phyloP scores from a whole-genome alignment of 2,329 filamentous ascomycete genomes.

The Fusarium subtropicale region DNA sequence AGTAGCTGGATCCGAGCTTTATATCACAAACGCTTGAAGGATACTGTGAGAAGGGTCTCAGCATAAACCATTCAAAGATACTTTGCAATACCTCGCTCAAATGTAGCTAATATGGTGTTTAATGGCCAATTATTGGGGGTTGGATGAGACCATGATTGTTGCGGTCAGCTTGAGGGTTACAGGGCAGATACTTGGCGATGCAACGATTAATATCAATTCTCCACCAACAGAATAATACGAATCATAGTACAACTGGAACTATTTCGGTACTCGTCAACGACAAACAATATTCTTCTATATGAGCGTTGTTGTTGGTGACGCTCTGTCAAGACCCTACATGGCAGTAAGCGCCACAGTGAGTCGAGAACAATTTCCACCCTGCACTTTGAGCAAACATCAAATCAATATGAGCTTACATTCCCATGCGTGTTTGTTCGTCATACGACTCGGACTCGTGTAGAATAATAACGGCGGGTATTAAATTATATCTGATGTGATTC shows the following conservation, averaged over 20 bases:
- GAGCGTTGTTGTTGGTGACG: background rate
- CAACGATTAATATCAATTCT: background rate
- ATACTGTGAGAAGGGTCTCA: background rate
- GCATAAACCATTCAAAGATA: accelerated
- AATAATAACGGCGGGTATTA: background rate
- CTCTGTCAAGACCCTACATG: background rate
- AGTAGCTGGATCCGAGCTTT: background rate
- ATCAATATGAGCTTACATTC: background rate
- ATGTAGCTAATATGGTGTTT: background rate
- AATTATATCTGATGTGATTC: background rate
- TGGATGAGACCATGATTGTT: background rate
- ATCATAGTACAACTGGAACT: background rate
- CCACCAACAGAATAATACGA: background rate
- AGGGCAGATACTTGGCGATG: background rate
- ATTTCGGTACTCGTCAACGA: background rate
- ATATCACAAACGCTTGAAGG: background rate
- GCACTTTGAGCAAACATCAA: background rate
- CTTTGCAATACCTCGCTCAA: background rate
- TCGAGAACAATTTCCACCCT: background rate
- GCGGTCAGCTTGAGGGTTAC: too few relatives aligned
- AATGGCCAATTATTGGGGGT: background rate
- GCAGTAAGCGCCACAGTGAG: background rate
- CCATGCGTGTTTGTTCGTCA: background rate
- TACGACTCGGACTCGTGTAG: background rate
- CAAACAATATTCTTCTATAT: background rate